A percentile compares a stretch with the other conserved stretches of the same genome.
phyloP scores from a whole-genome alignment of 768 basidiomycete species.

The Kwoniella sp. region DNA sequence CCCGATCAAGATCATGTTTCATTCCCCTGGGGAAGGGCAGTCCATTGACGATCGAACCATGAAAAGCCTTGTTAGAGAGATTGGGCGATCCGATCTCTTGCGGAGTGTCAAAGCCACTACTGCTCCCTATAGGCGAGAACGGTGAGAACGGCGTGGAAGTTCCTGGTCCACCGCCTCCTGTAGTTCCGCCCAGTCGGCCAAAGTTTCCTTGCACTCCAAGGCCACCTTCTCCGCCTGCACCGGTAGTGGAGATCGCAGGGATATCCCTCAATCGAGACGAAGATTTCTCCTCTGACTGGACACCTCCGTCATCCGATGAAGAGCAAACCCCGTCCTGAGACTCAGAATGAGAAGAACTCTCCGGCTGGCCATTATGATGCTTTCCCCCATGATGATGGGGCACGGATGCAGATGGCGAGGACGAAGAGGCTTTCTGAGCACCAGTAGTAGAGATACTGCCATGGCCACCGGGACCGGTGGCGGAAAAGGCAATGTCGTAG shows the following conservation, averaged over 20 bases:
- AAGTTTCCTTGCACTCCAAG: background rate
- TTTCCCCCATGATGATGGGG: no score
- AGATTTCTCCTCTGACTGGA: background rate
- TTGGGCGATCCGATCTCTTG: background rate
- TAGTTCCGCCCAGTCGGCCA: background rate
- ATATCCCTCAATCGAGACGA: background rate
- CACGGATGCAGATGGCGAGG: no score
- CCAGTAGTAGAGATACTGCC: background rate
- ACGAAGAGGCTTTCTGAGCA: background rate
- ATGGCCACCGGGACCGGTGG: background rate
- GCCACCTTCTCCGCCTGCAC: background rate
- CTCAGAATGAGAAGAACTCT: background rate
- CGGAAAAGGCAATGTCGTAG: background rate
- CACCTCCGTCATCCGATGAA: no score
- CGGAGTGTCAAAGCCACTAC: slow-evolving; percentile 2
- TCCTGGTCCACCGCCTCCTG: background rate
- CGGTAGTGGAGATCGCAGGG: background rate
- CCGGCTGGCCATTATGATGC: no score
- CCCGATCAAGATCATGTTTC: slow-evolving; percentile 3
- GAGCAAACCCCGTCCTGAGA: no score
- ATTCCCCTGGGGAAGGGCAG: slow-evolving; percentile 5
- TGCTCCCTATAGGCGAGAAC: background rate
- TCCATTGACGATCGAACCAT: slow-evolving; percentile 12
- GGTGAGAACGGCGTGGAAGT: slow-evolving; percentile 6
- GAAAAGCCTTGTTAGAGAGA: background rate